Conservation (phyloP, 139 green algal species). For the Zygnema cylindricum region DNA sequence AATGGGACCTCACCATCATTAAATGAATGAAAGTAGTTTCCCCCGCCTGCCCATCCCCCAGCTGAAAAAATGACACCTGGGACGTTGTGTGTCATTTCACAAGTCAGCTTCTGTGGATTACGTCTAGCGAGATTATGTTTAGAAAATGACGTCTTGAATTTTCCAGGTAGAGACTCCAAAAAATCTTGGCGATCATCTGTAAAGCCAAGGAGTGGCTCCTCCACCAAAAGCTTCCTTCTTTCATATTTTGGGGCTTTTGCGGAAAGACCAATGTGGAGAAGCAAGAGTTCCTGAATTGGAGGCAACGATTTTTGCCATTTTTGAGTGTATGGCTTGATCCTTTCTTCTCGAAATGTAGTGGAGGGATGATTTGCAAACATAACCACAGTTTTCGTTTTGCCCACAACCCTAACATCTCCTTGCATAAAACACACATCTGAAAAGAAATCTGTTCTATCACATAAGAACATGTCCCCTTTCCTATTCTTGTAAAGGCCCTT, state of each 20-base stretch:
- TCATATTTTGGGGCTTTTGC: not conserved
- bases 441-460: not conserved
- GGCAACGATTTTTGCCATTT: not conserved
- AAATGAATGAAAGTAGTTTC: not conserved
- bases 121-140: too few species aligned
- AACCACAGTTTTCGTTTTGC: not conserved
- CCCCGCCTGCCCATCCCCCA: not conserved
- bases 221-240: too few species aligned
- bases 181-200: too few species aligned
- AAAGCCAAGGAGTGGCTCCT: too few species aligned
- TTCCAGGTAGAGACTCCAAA: too few species aligned
- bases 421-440: not conserved
- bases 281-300: not conserved
- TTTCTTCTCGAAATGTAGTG: not conserved
- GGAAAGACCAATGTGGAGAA: not conserved
- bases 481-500: not conserved
- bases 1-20: constrained; percentile 1
- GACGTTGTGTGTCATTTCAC: not conserved
- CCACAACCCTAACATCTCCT: not conserved
- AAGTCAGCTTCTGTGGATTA: not conserved
- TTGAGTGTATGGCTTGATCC: not conserved
- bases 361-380: not conserved
- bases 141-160: too few species aligned
- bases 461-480: not conserved
- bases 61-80: not conserved